Conservation (phyloP, 257 asterid species). For the Capsicum pubescens region DNA sequence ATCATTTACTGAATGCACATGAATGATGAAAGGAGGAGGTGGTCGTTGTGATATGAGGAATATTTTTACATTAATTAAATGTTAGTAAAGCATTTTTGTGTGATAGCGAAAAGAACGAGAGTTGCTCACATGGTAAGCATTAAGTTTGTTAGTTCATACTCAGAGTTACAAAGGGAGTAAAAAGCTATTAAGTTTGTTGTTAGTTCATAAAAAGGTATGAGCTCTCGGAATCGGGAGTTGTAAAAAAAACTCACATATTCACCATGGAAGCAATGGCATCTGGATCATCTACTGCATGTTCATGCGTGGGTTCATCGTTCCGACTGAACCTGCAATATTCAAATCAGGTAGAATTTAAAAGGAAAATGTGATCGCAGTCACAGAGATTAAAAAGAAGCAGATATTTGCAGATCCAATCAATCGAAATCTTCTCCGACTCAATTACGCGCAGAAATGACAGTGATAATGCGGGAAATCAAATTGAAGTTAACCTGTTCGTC, state of each 20-base stretch:
- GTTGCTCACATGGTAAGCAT: too few relatives aligned
- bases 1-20: conserved; percentile 31
- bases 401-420: conserved; percentile 38
- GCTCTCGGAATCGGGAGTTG: too few relatives aligned
- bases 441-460: background rate
- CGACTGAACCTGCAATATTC: conserved; percentile 48
- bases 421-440: background rate
- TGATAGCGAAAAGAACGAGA: background rate
- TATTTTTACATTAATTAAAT: background rate
- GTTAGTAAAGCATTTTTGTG: background rate
- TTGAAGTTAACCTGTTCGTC: conserved; percentile 48
- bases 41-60: background rate
- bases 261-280: conserved; percentile 73
- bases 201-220: too few relatives aligned
- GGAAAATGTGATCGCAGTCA: background rate
- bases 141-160: too few relatives aligned
- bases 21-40: conserved; percentile 15
- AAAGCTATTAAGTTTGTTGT: too few relatives aligned
- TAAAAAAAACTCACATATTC: conserved; percentile 52
- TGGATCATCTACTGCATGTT: conserved; percentile 69
- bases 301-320: conserved; percentile 44
- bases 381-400: background rate
- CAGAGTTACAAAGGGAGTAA: too few relatives aligned
- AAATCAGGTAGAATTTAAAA: background rate
- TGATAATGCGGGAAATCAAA: background rate